Evolutionary conservation across 345 rosid species (phyloP), one percentile per base, ranked within the genome.

Genomic region (Litchi chinensis): DNA sequence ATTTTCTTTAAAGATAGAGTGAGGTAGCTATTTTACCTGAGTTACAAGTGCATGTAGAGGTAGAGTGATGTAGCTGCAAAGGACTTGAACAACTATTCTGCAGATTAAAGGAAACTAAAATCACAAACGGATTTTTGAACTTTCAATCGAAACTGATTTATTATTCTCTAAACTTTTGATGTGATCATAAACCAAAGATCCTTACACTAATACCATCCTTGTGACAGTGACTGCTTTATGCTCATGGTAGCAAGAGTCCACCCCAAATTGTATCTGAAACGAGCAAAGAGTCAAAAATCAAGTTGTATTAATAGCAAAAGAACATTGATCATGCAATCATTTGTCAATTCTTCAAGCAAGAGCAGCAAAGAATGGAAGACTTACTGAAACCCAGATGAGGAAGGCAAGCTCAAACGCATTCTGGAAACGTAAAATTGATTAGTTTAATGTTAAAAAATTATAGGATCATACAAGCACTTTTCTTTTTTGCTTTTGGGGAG

Each of bases 351-450:
- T 66, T 8, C 24, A n/a, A 62, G 41, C 9, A 64, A 22, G 11
- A 73, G 16, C 18, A 26, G 28, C 46, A 26, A 26, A 24, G 32
- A 11, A 21, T 44, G 60, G 50, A 76, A 57, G 40, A 70, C 77
- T 79, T 76, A 85, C 91, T 71, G 84, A 68, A 44, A 79, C 82
- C 87, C 91, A 89, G 52, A 85, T 76, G 41, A 86, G 82, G 70
- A 86, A 83, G 70, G 89, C 87, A 1, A 89, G 76, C 76, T 86
- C 86, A 80, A 85, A 89, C 16, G 91, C 87, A 73, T 89, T 89
- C 88, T 85, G 85, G 26, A 79, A 39, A 67, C n/a, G 0, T 40
- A 63, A 52, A 56, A 82, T 56, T 18, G 19, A 56, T 40, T 70
- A 21, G 37, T 37, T 50, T 32, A 54, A 21, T 13, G 54, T 21